Evolutionary conservation across 1,284 basidiomycete species (phyloP), one percentile per base, ranked within the genome.

Genomic region (Agaricales sp.): DNA sequence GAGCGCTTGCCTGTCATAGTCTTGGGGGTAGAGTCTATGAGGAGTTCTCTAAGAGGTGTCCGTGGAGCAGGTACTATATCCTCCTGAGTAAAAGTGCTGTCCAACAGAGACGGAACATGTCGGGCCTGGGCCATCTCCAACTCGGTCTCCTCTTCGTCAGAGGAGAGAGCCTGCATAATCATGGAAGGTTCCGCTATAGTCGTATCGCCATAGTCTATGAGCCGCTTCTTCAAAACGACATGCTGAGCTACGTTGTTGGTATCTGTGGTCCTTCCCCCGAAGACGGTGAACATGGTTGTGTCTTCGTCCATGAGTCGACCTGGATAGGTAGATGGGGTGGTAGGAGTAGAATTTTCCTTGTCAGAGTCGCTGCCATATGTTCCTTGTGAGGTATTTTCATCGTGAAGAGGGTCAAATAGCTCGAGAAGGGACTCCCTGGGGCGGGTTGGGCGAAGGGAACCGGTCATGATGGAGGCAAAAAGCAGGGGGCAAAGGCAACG

Each of bases 401-500:
- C 44, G 20, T 45, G 20, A n/a, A 45, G 21, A 6, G 44, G 44
- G 20, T 45, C 44, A 20, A 45, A 45, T 8, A 45, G 20, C 6
- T 26, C 24, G 20, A 45, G 44, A n/a, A 45, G 12, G 8, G 21
- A 23, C 13, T 45, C 14, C 24, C 44, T 22, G 24, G 44, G 44
- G 21, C 44, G 44, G 6, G 39, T 41, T 11, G 39, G 16, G 18
- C 39, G 39, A 18, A 41, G 4, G 4, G 39, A 20, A 16, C 8
- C 6, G 44, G 44, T n/a, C 44, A 45, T 45, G 24, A 26, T 6
- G 16, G 41, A 6, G 41, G 16, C 8, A 16, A 21, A 18, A 16
- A 43, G 41, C n/a, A 16, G 16, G 16, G 4, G 20, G 41, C 41
- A 8, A 6, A 21, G n/a, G n/a, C 16, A 21, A 43, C 41, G 44